These are phyloP conservation scores for Ophiocordyceps camponoti-floridani DNA, from an alignment of 2,329 filamentous ascomycete species.

Conservation along the genomic window DNA sequence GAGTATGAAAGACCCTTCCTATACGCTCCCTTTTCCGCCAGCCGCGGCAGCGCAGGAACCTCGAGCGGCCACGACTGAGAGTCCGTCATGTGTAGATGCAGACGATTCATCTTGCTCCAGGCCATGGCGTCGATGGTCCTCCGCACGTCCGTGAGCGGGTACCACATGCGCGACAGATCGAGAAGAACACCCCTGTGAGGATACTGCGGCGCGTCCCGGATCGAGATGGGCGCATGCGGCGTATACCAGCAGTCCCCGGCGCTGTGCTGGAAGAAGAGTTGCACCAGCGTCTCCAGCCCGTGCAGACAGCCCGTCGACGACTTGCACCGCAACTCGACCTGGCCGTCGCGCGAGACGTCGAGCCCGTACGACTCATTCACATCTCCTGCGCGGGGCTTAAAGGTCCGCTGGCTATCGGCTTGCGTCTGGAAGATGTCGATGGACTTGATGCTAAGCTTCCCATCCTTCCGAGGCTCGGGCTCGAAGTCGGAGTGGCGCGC, in stretches of 20 bases:
- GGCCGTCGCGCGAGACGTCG: conserved; percentile 36
- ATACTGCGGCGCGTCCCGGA: conserved; percentile 59
- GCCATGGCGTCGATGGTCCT: conserved; percentile 59
- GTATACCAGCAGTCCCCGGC: conserved; percentile 44
- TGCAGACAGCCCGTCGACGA: conserved; percentile 53
- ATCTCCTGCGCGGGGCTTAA: conserved; percentile 41
- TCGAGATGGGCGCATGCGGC: conserved; percentile 47
- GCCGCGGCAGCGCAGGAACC: conserved; percentile 51
- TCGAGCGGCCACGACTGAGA: conserved; percentile 76
- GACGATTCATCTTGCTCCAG: conserved; percentile 68
- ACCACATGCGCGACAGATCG: conserved; percentile 60
- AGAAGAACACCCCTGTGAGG: conserved; percentile 63
- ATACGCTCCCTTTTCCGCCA: conserved; percentile 61
- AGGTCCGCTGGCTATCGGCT: conserved; percentile 31
- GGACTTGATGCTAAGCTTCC: conserved; percentile 33
- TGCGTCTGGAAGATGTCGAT: conserved; percentile 44
- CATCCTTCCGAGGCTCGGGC: conserved; percentile 24
- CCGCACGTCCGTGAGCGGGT: conserved; percentile 47
- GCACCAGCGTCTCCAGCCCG: conserved; percentile 59
- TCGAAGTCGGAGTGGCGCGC: conserved; percentile 46
- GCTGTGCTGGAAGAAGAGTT: conserved; percentile 63
- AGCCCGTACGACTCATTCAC: conserved; percentile 65
- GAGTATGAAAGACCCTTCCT: conserved; percentile 48
- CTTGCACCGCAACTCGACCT: conserved; percentile 42
- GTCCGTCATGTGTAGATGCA: conserved; percentile 71